These are phyloP conservation scores for Globisporangium splendens DNA, from an alignment of 352 stramenopile genomes.

Conservation along the genomic window DNA sequence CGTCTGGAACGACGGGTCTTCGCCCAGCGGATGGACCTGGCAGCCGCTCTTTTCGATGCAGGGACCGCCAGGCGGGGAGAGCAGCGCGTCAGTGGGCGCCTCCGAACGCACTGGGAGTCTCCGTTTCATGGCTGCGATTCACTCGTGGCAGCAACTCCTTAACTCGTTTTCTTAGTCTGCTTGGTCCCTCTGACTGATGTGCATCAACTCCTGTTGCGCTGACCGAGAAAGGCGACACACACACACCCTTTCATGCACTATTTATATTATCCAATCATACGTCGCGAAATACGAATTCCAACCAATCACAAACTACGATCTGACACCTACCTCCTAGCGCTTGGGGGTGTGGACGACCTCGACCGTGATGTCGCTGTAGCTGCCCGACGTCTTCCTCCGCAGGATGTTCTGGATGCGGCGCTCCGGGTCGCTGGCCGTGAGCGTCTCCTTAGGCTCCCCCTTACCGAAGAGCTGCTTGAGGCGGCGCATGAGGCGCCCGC, in stretches of 20 bases:
- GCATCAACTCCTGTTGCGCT: neutral
- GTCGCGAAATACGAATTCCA: neutral
- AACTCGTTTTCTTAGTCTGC: neutral
- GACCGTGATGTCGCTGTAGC: slow-evolving; percentile 75
- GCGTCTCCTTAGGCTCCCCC: slow-evolving; percentile 9
- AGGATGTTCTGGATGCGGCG: slow-evolving; percentile 66
- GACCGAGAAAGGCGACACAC: no score
- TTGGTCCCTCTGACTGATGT: neutral
- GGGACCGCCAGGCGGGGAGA: neutral
- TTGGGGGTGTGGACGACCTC: slow-evolving; percentile 73
- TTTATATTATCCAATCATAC: slow-evolving; percentile 11
- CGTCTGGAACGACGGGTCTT: slow-evolving; percentile 35
- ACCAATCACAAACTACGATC: neutral
- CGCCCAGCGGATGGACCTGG: slow-evolving; percentile 50
- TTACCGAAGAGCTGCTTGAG: slow-evolving; percentile 43
- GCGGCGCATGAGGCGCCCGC: slow-evolving; percentile 33
- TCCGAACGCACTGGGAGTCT: slow-evolving; percentile 9
- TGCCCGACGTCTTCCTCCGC: slow-evolving; percentile 64
- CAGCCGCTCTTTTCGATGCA: slow-evolving; percentile 7
- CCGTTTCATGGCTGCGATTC: slow-evolving; percentile 9
- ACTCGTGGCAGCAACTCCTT: no score
- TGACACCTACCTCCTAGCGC: no score
- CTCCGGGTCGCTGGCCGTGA: slow-evolving; percentile 59
- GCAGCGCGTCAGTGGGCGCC: neutral
- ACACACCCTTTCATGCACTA: slow-evolving; percentile 1